Evolutionary conservation across 495 filamentous ascomycete genomes (phyloP).

Genomic region (Penicillium manginii): DNA sequence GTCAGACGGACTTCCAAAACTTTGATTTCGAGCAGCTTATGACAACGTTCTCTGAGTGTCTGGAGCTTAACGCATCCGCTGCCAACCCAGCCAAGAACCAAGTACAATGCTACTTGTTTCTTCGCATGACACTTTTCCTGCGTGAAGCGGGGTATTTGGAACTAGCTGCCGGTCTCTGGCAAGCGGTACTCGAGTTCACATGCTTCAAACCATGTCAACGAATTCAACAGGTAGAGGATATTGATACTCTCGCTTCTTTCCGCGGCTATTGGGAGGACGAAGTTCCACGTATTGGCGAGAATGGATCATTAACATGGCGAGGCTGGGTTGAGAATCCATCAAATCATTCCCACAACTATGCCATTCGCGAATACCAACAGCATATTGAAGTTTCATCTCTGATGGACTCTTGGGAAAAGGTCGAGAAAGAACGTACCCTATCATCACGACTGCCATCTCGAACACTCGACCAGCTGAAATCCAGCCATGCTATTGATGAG

Average conservation of each 20-base stretch:
- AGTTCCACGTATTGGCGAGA: constrained; percentile 77
- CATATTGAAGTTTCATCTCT: constrained; percentile 14
- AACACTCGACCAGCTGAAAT: constrained; percentile 60
- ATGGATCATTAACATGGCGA: constrained; percentile 70
- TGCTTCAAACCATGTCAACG: constrained; percentile 56
- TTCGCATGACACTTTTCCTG: constrained; percentile 73
- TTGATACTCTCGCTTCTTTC: constrained; percentile 51
- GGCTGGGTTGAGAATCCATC: constrained; percentile 12
- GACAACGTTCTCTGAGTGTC: constrained; percentile 56
- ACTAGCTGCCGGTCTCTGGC: constrained; percentile 78
- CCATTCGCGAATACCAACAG: background rate
- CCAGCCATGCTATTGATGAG: background rate
- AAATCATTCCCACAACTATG: background rate
- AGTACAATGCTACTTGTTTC: constrained; percentile 71
- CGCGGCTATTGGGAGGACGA: constrained; percentile 87
- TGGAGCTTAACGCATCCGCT: constrained; percentile 52
- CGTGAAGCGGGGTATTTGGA: constrained; percentile 83
- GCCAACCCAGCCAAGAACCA: constrained; percentile 32
- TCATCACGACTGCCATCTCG: constrained; percentile 65
- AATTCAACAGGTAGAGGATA: constrained; percentile 10
- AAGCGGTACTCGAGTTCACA: constrained; percentile 76
- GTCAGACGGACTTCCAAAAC: constrained; percentile 65
- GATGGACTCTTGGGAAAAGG: constrained; percentile 61
- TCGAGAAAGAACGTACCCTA: constrained; percentile 56
- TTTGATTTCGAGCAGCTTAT: constrained; percentile 73